Conservation (phyloP, 2,329 filamentous ascomycete genomes). For the Cercospora sesami region DNA sequence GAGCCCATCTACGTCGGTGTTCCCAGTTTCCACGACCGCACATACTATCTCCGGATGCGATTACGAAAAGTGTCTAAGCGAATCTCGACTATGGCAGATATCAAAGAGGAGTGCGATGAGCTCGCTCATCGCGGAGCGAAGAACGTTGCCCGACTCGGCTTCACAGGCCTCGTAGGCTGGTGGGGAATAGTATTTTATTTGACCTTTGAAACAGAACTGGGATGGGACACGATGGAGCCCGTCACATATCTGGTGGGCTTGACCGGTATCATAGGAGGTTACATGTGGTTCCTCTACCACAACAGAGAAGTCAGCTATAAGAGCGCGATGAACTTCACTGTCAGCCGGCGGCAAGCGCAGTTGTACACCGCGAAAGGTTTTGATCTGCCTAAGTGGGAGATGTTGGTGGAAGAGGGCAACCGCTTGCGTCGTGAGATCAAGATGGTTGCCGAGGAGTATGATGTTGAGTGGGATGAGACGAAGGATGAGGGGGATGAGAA, state of each 20-base stretch:
- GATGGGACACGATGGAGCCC: conserved; percentile 90
- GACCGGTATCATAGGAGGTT: conserved; percentile 81
- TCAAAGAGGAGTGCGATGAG: conserved; percentile 80
- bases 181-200: conserved; percentile 76
- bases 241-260: conserved; percentile 88
- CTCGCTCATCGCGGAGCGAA: conserved; percentile 77
- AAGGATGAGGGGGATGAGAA: conserved; percentile 37
- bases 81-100: conserved; percentile 66
- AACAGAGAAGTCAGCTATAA: conserved; percentile 83
- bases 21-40: conserved; percentile 86
- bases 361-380: conserved; percentile 77
- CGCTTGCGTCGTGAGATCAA: conserved; percentile 74
- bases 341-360: conserved; percentile 72
- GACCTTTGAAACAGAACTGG: conserved; percentile 70
- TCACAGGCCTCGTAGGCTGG: conserved; percentile 71
- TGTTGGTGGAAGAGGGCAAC: conserved; percentile 77
- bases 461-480: conserved; percentile 67
- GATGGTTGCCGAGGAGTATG: conserved; percentile 78
- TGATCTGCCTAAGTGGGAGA: conserved; percentile 74
- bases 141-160: conserved; percentile 75
- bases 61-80: conserved; percentile 69
- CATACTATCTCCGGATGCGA: conserved; percentile 78
- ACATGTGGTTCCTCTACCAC: conserved; percentile 92
- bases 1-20: conserved; percentile 74
- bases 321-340: conserved; percentile 81